These are phyloP conservation scores for Protomyces lactucae-debilis DNA, from an alignment of 1,139 yeast genomes.

Conservation along the genomic window DNA sequence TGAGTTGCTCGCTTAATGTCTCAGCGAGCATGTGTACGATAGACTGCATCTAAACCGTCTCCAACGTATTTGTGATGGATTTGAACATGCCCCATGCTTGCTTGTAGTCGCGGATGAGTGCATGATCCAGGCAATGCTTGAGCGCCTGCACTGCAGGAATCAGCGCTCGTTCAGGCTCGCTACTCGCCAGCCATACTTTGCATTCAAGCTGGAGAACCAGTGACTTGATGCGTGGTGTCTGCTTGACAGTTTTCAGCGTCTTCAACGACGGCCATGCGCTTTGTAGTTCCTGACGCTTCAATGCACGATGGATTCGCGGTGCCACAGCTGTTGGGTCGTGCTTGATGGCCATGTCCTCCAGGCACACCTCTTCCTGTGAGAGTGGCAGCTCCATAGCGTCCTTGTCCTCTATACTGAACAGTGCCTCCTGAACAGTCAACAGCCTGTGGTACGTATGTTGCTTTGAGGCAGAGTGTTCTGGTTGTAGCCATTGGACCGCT, in stretches of 20 bases:
- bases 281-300: background rate
- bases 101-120: background rate
- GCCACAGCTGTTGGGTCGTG: conserved; percentile 2
- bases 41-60: background rate
- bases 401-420: background rate
- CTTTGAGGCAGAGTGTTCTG: background rate
- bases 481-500: background rate
- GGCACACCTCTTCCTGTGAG: background rate
- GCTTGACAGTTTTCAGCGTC: background rate
- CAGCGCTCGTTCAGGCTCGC: conserved; percentile 21
- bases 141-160: background rate
- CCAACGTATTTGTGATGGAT: background rate
- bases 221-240: background rate
- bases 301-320: conserved; percentile 8
- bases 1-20: background rate
- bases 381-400: background rate
- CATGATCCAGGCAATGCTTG: background rate
- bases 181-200: conserved; percentile 1
- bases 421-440: conserved; percentile 3
- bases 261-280: background rate
- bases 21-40: too few relatives aligned
- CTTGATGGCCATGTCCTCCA: conserved; percentile 3
- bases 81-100: background rate
- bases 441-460: background rate
- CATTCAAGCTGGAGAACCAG: background rate